Evolutionary conservation across 129 eudicot genomes (phyloP).

Genomic region (Kitagawia praeruptora): DNA sequence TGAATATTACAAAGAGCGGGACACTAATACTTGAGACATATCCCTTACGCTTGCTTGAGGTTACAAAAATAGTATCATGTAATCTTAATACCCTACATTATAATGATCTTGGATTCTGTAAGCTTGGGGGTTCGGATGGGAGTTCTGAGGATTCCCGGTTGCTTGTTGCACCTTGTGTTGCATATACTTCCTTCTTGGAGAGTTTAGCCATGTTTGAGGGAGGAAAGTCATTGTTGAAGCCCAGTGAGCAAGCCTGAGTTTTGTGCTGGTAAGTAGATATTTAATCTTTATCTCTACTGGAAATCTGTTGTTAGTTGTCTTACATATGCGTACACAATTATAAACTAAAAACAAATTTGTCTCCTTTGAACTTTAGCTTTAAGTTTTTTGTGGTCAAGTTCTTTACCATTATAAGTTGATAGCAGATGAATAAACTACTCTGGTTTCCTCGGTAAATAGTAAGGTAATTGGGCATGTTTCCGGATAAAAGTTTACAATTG

Average conservation of each 20-base stretch:
- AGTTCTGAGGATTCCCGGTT: not conserved
- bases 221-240: not conserved
- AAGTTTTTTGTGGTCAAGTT: no score
- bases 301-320: no score
- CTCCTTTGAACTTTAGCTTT: no score
- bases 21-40: not conserved
- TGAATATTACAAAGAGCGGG: slow-evolving; percentile 1
- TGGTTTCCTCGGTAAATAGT: no score
- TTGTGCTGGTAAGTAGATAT: not conserved
- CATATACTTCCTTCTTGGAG: not conserved
- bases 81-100: not conserved
- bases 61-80: not conserved
- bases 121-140: not conserved
- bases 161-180: not conserved
- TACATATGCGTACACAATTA: no score
- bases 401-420: no score
- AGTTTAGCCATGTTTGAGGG: not conserved
- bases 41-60: not conserved
- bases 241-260: not conserved
- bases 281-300: no score
- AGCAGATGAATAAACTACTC: no score
- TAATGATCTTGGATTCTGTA: not conserved
- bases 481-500: not conserved
- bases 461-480: not conserved
- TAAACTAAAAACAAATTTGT: no score